phyloP scores from a whole-genome alignment of 2,329 filamentous ascomycete species.

The Neopestalotiopsis rosae region DNA sequence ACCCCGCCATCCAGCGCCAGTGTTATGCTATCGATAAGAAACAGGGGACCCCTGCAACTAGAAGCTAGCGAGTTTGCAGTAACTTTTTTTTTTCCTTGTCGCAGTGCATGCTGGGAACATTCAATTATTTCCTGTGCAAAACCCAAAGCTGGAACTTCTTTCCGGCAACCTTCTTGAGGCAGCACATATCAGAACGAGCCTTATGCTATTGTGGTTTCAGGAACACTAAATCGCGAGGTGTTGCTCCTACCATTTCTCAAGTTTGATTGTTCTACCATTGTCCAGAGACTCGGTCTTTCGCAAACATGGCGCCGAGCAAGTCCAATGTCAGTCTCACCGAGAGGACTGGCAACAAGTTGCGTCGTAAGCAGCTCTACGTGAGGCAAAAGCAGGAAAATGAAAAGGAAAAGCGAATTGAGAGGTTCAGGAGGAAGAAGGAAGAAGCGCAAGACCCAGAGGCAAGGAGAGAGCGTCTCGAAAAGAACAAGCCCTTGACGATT shows the following conservation, averaged over 20 bases:
- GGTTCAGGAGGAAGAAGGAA: constrained; percentile 80
- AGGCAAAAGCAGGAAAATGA: constrained; percentile 80
- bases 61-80: constrained; percentile 3
- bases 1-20: constrained; percentile 7
- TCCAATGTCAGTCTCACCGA: constrained; percentile 27
- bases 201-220: neutral
- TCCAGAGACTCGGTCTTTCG: neutral
- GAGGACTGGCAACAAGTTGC: constrained; percentile 74
- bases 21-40: constrained; percentile 6
- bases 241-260: neutral
- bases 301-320: constrained; percentile 19
- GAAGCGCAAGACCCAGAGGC: constrained; percentile 84
- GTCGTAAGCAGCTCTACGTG: constrained; percentile 78
- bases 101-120: neutral
- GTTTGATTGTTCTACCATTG: neutral
- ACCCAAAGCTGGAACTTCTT: neutral
- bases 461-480: constrained; percentile 72
- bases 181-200: neutral
- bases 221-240: neutral
- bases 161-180: neutral
- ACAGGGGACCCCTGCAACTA: constrained; percentile 14
- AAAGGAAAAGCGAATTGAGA: constrained; percentile 75
- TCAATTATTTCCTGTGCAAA: neutral
- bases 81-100: constrained; percentile 16
- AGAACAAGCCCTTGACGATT: constrained; percentile 80